Evolutionary conservation across 176 grass and related monocot genomes (phyloP), one percentile per base, ranked within the genome.

Genomic region (Themeda triandra): DNA sequence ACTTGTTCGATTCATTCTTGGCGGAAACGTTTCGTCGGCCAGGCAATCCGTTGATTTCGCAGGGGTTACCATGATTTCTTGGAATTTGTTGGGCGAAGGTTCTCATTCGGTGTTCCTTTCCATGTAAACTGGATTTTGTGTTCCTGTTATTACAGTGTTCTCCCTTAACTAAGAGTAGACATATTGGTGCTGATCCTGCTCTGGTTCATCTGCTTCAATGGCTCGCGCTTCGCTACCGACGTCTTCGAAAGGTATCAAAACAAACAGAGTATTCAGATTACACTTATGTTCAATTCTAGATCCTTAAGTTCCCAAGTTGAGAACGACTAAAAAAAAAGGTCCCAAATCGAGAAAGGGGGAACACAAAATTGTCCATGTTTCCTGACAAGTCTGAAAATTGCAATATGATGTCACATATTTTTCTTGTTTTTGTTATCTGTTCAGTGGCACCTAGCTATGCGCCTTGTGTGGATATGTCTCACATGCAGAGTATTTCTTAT

Each of bases 131-230:
- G 9, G 59, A 63, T 63, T n/a, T 82, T 87, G 73, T 19, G 48
- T 27, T 44, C 25, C 25, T 75, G 5, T 28, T 80, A 18, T 41
- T 49, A 29, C 6, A 78, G 13, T 64, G 72, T 35, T 65, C 28
- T 48, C 18, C 69, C 68, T 77, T 85, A 80, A 92, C 66, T 76
- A 25, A 2, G 65, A 73, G 76, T 66, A 97, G 94, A 97, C 73
- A 92, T 91, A 88, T 87, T 93, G 78, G 82, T 97, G 42, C 79
- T 93, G 76, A 78, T 93, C 45, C 75, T 93, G 63, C 91, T 93
- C 67, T 97, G 91, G 87, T 97, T 93, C 82, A 80, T 93, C 91
- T 93, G 84, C 78, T 78, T 93, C 69, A 97, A 97, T 23, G 89
- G 89, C 19, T 91, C 94, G 4, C 88, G 91, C 85, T 97, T 86